Conservation (phyloP, 2,329 filamentous ascomycete species). For the Fusarium coffeatum region DNA sequence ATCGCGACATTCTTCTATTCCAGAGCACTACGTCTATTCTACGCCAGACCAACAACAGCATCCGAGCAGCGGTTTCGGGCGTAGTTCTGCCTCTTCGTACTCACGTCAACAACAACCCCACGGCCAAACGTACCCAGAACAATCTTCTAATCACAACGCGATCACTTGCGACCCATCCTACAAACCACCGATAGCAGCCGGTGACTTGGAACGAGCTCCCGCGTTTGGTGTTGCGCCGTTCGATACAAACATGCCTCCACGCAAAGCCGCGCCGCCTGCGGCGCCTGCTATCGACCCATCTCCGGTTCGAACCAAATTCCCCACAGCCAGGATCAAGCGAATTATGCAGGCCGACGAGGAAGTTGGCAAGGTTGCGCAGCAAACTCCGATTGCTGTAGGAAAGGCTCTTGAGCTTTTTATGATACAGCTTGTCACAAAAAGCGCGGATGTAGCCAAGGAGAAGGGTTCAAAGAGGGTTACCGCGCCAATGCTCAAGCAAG, state of each 20-base stretch:
- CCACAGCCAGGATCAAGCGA: conserved; percentile 95
- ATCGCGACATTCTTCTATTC: conserved; percentile 29
- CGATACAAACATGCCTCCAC: conserved; percentile 51
- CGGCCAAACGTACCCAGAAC: conserved; percentile 29
- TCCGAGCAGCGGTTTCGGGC: conserved; percentile 23
- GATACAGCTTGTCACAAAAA: conserved; percentile 91
- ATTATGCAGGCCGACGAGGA: conserved; percentile 99
- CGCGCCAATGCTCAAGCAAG: conserved; percentile 89
- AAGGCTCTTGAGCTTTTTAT: conserved; percentile 98
- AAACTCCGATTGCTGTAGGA: conserved; percentile 93
- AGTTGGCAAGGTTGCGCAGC: conserved; percentile 97
- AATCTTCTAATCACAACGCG: conserved; percentile 19
- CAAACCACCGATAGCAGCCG: conserved; percentile 15
- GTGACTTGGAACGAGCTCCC: conserved; percentile 13
- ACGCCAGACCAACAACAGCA: conserved; percentile 11
- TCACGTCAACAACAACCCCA: conserved; percentile 34
- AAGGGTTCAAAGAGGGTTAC: conserved; percentile 91
- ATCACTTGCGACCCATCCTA: conserved; percentile 34
- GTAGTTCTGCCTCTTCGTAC: conserved; percentile 11
- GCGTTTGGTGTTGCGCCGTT: conserved; percentile 22
- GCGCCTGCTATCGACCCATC: conserved; percentile 66
- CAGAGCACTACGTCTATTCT: conserved; percentile 35
- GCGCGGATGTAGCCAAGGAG: conserved; percentile 83
- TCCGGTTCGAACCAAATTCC: conserved; percentile 93
- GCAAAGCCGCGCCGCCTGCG: conserved; percentile 51